Evolutionary conservation across 768 basidiomycete species (phyloP).

Genomic region (Trametes coccinea): DNA sequence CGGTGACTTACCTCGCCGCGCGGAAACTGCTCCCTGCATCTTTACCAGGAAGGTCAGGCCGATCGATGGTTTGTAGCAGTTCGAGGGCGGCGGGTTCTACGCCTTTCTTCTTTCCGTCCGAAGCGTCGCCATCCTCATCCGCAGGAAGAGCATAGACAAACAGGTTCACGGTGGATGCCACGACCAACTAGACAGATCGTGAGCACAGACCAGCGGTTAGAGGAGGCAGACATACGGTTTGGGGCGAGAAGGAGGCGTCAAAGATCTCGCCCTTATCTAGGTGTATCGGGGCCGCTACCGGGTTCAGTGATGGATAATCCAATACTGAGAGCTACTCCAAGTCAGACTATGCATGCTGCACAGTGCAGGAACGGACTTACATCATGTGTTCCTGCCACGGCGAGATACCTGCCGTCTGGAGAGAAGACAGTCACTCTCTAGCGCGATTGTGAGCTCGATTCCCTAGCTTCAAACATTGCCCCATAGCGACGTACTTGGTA

Average conservation of each 20-base stretch:
- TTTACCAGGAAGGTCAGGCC: slow-evolving; percentile 51
- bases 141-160: slow-evolving; percentile 60
- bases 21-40: slow-evolving; percentile 61
- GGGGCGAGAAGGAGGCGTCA: slow-evolving; percentile 75
- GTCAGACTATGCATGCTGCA: neutral
- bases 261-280: slow-evolving; percentile 79
- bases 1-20: slow-evolving; percentile 50
- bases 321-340: slow-evolving; percentile 27
- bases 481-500: slow-evolving; percentile 67
- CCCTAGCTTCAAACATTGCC: neutral
- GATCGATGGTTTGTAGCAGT: slow-evolving; percentile 51
- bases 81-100: slow-evolving; percentile 35
- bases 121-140: slow-evolving; percentile 34
- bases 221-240: slow-evolving; percentile 46
- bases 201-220: neutral
- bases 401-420: slow-evolving; percentile 61
- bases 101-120: slow-evolving; percentile 44
- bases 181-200: slow-evolving; percentile 50
- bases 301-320: slow-evolving; percentile 32
- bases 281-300: slow-evolving; percentile 46
- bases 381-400: slow-evolving; percentile 71
- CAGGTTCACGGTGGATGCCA: slow-evolving; percentile 65
- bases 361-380: slow-evolving; percentile 40
- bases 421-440: slow-evolving; percentile 91
- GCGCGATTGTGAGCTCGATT: slow-evolving; percentile 6